These are phyloP conservation scores for Heliamphora pulchella DNA, from an alignment of 179 eudicot species.

Conservation along the genomic window DNA sequence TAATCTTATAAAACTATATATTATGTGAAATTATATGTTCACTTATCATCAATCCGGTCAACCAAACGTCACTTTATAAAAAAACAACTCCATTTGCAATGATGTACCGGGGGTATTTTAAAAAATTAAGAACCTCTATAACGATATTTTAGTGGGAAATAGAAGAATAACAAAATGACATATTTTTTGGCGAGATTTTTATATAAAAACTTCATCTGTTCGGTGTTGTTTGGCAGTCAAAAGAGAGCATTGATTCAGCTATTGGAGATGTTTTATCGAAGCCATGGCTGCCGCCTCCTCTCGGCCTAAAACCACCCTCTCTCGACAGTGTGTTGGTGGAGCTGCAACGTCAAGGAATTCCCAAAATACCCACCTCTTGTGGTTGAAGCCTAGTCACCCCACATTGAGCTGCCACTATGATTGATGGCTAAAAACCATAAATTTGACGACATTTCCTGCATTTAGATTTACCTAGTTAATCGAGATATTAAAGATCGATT, in stretches of 20 bases:
- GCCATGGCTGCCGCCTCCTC: slow-evolving; percentile 68
- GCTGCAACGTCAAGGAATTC: slow-evolving; percentile 58
- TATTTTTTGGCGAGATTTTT: no score
- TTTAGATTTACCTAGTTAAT: slow-evolving; percentile 17
- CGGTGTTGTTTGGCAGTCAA: slow-evolving; percentile 33
- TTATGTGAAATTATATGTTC: no score
- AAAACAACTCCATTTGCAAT: no score
- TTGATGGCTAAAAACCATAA: slow-evolving; percentile 15
- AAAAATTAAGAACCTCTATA: no score
- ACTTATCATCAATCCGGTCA: no score
- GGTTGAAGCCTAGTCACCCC: slow-evolving; percentile 14
- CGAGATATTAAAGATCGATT: slow-evolving; percentile 7
- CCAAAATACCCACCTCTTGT: slow-evolving; percentile 54
- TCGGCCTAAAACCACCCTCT: slow-evolving; percentile 68
- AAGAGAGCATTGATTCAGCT: slow-evolving; percentile 70
- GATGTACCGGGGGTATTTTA: no score
- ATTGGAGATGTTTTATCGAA: slow-evolving; percentile 59
- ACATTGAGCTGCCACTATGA: neutral
- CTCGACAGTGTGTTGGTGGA: slow-evolving; percentile 55
- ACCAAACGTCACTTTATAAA: no score
- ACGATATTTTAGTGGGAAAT: no score
- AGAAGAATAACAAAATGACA: no score
- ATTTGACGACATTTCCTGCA: slow-evolving; percentile 59
- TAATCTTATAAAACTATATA: no score
- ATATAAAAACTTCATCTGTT: neutral